A percentile compares a stretch with the other conserved stretches of the same genome.
phyloP scores from a whole-genome alignment of 148 eudicot genomes.

The Selenicereus undatus region DNA sequence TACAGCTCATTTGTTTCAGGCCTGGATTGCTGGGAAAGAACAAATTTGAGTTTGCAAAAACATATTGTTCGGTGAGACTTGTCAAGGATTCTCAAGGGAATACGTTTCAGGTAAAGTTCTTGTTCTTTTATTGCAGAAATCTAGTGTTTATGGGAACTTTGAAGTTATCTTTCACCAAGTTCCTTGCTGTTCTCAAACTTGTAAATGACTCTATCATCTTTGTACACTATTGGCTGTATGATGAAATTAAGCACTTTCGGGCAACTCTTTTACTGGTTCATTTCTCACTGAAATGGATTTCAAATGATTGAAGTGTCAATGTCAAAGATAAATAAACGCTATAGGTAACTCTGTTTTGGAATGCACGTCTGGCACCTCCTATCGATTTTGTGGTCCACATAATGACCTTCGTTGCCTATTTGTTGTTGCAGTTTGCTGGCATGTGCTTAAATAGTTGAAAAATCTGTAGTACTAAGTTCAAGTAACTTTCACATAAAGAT shows the following conservation, averaged over 20 bases:
- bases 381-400: no score
- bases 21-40: constrained; percentile 85
- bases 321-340: no score
- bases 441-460: no score
- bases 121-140: background rate
- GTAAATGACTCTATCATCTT: background rate
- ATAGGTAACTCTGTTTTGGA: no score
- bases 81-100: constrained; percentile 54
- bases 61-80: constrained; percentile 61
- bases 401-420: no score
- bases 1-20: constrained; percentile 41
- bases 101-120: constrained; percentile 47
- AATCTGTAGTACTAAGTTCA: no score
- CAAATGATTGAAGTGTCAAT: background rate
- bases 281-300: background rate
- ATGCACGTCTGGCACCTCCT: no score
- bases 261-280: background rate
- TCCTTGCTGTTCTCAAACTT: background rate
- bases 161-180: background rate
- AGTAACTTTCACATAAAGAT: no score
- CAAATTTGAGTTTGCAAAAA: constrained; percentile 88
- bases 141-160: background rate
- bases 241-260: background rate
- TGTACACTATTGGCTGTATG: background rate
- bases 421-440: no score